Evolutionary conservation across 1,284 basidiomycete species (phyloP), one percentile per base, ranked within the genome.

Genomic region (Thelephora terrestris): DNA sequence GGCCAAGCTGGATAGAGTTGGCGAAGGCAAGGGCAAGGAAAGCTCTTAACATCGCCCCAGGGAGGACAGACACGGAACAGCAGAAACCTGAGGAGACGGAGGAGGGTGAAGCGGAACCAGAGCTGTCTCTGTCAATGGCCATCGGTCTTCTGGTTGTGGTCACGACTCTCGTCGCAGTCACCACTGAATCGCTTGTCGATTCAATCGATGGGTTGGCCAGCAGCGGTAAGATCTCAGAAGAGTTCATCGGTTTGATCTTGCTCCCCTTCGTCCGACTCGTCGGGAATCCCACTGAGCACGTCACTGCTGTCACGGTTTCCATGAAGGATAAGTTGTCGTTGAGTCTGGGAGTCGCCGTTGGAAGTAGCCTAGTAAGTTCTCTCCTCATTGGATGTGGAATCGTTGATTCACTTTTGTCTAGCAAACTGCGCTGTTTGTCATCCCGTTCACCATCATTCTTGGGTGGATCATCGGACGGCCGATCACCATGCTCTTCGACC

Each of bases 201-300:
- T 88, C 85, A 7, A 91, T 94, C 55, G 71, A 84, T 56, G 79
- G 76, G n/a, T 53, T 79, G 53, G 81, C 80, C 4, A 57, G 63
- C 0, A 55, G 61, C 2, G 75, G 78, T 12, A 9, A 49, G 50
- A 77, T 91, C 58, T 75, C 71, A 62, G 77, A 81, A 55, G 85
- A 91, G 61, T 94, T 91, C 60, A 76, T 94, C 34, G 89, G 86
- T 29, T 66, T 95, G 27, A 92, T 97, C 54, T 66, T 97, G 12
- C 73, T 97, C 12, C 94, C 93, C 5, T 85, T 87, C 36, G n/a
- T n/a, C n/a, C n/a, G n/a, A n/a, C n/a, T n/a, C n/a, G 88, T 91
- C 44, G 87, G 88, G 40, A 93, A 91, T 55, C 83, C 87, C 10
- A 86, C 89, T 53, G 91, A 95, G 62, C 90, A 92, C 61, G 81